Conservation (phyloP, 1,284 basidiomycete species). For the Phellopilus nigrolimitatus region DNA sequence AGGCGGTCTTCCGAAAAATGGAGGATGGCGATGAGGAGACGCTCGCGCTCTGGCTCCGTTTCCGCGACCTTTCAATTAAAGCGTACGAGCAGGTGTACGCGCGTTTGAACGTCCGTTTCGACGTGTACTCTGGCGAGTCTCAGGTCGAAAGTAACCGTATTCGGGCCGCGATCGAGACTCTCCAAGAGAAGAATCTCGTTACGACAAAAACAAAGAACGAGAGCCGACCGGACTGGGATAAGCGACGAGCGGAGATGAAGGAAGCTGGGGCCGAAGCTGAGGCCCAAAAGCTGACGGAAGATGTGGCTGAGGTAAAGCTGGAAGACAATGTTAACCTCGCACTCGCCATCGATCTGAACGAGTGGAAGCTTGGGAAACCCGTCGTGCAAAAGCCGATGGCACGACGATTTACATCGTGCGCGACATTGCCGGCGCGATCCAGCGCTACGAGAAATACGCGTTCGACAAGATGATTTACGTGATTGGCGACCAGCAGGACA, state of each 20-base stretch:
- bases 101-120: slow-evolving; percentile 88
- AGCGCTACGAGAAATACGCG: slow-evolving; percentile 88
- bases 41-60: slow-evolving; percentile 86
- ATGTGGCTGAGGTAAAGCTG: slow-evolving; percentile 33
- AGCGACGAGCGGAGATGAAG: slow-evolving; percentile 38
- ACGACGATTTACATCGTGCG: slow-evolving; percentile 98
- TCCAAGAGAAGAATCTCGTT: slow-evolving; percentile 41
- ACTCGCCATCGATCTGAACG: slow-evolving; percentile 62
- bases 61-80: slow-evolving; percentile 89
- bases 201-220: slow-evolving; percentile 21
- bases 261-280: slow-evolving; percentile 29
- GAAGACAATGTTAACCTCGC: slow-evolving; percentile 11
- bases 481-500: slow-evolving; percentile 90
- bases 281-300: slow-evolving; percentile 68
- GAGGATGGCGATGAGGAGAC: slow-evolving; percentile 88
- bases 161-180: slow-evolving; percentile 58
- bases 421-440: slow-evolving; percentile 91
- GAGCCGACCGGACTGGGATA: slow-evolving; percentile 23
- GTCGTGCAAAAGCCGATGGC: slow-evolving; percentile 93
- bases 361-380: slow-evolving; percentile 88
- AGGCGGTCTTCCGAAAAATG: slow-evolving; percentile 95
- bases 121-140: slow-evolving; percentile 93
- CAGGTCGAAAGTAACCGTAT: slow-evolving; percentile 80
- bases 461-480: slow-evolving; percentile 99
- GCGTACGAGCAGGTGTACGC: slow-evolving; percentile 92